These are phyloP conservation scores for Carex kokanica DNA, from an alignment of 176 grass and related monocot species.

Conservation along the genomic window DNA sequence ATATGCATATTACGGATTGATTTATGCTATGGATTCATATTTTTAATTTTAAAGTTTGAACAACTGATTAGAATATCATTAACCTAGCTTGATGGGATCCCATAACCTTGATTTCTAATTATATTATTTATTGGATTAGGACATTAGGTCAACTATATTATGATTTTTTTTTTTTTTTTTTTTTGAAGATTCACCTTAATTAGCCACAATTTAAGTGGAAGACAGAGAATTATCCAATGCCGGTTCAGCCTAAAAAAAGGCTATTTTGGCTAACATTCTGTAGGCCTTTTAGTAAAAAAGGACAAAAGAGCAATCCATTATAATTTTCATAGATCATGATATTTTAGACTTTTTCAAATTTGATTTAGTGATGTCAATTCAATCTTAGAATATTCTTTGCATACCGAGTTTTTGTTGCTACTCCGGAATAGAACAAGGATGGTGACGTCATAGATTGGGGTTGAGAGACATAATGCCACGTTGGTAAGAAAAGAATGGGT, in stretches of 20 bases:
- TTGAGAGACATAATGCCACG: constrained; percentile 30
- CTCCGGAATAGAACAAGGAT: constrained; percentile 17
- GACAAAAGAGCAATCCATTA: neutral
- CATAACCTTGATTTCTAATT: neutral
- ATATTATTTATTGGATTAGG: neutral
- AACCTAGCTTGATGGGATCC: no score
- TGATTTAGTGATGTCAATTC: constrained; percentile 37
- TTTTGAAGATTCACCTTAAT: neutral
- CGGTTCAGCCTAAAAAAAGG: neutral
- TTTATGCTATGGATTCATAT: no score
- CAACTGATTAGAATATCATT: no score
- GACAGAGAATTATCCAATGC: neutral
- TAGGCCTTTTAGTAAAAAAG: neutral
- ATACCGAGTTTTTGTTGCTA: constrained; percentile 24
- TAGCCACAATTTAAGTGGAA: constrained; percentile 1
- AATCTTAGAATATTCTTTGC: constrained; percentile 32
- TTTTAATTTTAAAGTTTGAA: no score
- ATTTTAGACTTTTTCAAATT: constrained; percentile 30
- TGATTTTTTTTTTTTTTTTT: neutral
- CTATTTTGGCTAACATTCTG: neutral
- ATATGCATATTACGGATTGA: no score
- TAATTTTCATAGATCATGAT: constrained; percentile 22
- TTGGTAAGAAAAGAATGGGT: constrained; percentile 45
- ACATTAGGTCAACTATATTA: neutral
- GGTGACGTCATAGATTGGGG: constrained; percentile 30